phyloP scores from a whole-genome alignment of 352 stramenopile genomes.

The Globisporangium paddicum region DNA sequence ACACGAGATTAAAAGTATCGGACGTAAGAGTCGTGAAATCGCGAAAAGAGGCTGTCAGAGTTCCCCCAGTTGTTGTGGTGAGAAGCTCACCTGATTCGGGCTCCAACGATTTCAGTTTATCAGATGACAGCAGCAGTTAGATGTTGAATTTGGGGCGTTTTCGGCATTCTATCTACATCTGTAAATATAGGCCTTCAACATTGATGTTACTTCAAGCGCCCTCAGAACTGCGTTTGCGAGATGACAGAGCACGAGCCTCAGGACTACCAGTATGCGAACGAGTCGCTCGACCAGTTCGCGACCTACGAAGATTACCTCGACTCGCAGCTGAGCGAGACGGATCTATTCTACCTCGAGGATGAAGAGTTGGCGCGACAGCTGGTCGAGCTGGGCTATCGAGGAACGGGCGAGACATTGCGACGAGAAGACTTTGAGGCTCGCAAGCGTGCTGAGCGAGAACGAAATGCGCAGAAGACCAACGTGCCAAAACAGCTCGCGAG shows the following conservation, averaged over 20 bases:
- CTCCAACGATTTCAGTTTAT: slow-evolving; percentile 13
- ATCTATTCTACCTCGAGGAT: slow-evolving; percentile 94
- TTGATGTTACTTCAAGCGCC: not conserved
- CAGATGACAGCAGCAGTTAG: slow-evolving; percentile 12
- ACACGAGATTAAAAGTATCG: not conserved
- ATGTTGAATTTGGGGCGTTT: not conserved
- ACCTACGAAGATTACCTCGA: slow-evolving; percentile 96
- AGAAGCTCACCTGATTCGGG: slow-evolving; percentile 2
- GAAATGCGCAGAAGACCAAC: slow-evolving; percentile 89
- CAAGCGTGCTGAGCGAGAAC: slow-evolving; percentile 85
- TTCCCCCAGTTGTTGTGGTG: not conserved
- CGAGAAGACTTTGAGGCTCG: slow-evolving; percentile 90
- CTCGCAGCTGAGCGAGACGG: slow-evolving; percentile 88
- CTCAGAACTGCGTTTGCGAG: not conserved
- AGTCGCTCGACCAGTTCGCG: slow-evolving; percentile 87
- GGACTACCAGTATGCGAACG: slow-evolving; percentile 65
- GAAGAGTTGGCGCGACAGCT: slow-evolving; percentile 91
- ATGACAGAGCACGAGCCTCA: slow-evolving; percentile 55
- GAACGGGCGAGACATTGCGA: slow-evolving; percentile 89
- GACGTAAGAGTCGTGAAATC: not conserved
- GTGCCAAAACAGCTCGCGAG: slow-evolving; percentile 85
- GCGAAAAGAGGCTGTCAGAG: not conserved
- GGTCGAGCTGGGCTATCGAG: slow-evolving; percentile 92
- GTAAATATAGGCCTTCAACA: slow-evolving; percentile 6
- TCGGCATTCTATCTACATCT: not conserved